phyloP scores from a whole-genome alignment of 345 rosid species.

The Carallia pectinifolia region DNA sequence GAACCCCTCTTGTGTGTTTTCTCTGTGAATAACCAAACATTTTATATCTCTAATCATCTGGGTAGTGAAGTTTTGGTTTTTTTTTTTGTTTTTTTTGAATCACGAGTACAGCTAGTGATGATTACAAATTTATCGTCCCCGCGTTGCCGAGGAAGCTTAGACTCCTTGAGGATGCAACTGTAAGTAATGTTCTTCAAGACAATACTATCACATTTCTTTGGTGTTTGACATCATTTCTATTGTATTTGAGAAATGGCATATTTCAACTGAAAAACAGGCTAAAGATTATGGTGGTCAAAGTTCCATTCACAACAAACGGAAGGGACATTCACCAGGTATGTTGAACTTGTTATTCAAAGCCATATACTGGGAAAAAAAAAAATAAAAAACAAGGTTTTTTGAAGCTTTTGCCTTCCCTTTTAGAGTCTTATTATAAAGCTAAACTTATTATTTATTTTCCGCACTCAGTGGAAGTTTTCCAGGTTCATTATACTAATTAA shows the following conservation, averaged over 20 bases:
- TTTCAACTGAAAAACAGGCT: conserved; percentile 10
- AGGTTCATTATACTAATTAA: no score
- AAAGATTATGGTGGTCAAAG: conserved; percentile 9
- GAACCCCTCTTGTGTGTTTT: background rate
- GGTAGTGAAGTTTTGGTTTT: background rate
- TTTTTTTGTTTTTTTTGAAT: background rate
- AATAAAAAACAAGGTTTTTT: background rate
- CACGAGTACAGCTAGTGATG: conserved; percentile 10
- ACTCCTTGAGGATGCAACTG: conserved; percentile 24
- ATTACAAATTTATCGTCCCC: conserved; percentile 4
- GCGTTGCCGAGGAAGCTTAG: conserved; percentile 46
- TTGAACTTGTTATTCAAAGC: background rate
- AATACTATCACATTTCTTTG: background rate
- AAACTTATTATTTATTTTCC: no score
- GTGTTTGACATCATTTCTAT: background rate
- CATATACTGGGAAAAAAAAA: background rate
- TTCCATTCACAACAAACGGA: conserved; percentile 1
- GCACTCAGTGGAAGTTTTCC: no score
- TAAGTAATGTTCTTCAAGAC: conserved; percentile 5
- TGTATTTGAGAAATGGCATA: background rate
- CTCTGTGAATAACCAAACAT: background rate
- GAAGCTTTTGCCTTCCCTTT: background rate
- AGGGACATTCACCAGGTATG: conserved; percentile 11
- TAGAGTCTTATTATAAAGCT: no score
- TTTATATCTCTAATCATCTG: background rate